Base-by-base conservation (phyloP, 164 flowering plant species). In the Vitis rupestris region DNA sequence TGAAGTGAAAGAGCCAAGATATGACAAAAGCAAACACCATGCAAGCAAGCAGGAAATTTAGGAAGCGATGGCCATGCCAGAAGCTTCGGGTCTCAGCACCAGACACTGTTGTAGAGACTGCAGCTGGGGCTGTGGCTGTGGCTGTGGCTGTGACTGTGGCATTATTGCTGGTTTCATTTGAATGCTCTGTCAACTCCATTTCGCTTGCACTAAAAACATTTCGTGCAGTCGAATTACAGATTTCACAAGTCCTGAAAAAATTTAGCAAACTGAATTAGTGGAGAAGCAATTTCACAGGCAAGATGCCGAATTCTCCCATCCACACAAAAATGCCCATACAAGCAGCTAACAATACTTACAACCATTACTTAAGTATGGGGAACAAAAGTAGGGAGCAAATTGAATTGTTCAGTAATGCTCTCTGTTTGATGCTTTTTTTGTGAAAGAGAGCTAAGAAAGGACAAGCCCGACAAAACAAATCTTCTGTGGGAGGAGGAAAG, bases 1-100 rank as follows among this genome's bases (percentile, higher is more conserved):
- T 86, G 82, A 93, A 93, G 84, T 93, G 97, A 59, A 93, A 91
- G 63, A 93, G 95, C 97, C 98, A 91, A n/a, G 95, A 91, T 65
- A 93, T 81, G 72, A 90, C 90, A 74, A 93, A 93, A 49, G 97
- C 97, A 75, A 93, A 91, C 5, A 91, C 94, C 92, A 91, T 86
- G 70, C 97, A 93, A 19, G 95, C 95, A 1, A 93, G 90, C 64
- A 93, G 81, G 72, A 88, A 87, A 73, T 91, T 93, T 17, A 91
- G 81, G 76, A 93, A 84, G 47, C 93, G 88, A 66, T 88, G 98
- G 19, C 97, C 98, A 37, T 78, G 86, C 85, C 90, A 87, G 79
- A 89, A 86, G 81, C 82, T 85, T 75, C 83, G 79, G 15, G 84
- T 70, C 71, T 86, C 92, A 19, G 81, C 9, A 19, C 74, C 70